phyloP scores from a whole-genome alignment of 768 basidiomycete genomes.

The Serendipita sp. region DNA sequence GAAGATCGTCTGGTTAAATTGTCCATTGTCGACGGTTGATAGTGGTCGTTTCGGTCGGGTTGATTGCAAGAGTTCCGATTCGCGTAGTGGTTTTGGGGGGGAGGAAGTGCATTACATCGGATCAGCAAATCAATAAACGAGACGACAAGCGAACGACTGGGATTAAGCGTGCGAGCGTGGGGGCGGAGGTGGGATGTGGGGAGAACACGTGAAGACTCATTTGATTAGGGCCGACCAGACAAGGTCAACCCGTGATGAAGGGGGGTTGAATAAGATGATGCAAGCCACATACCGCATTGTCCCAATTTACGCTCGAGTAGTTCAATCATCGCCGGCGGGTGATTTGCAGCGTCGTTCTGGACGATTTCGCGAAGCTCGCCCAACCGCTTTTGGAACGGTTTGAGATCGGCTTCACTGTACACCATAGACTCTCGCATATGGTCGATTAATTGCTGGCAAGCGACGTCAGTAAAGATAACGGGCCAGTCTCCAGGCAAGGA shows the following conservation, averaged over 20 bases:
- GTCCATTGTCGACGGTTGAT: no score
- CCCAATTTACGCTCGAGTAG: slow-evolving; percentile 81
- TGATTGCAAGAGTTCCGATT: neutral
- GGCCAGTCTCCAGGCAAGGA: neutral
- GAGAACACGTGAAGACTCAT: neutral
- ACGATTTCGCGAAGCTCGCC: slow-evolving; percentile 73
- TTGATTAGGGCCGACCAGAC: neutral
- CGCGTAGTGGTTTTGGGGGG: neutral
- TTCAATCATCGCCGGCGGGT: slow-evolving; percentile 73
- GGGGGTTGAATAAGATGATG: neutral
- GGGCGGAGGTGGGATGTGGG: neutral
- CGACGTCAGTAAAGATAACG: slow-evolving; percentile 4
- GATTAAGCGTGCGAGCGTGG: neutral
- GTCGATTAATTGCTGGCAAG: slow-evolving; percentile 69
- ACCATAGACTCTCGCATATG: slow-evolving; percentile 93
- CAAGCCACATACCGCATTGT: slow-evolving; percentile 57
- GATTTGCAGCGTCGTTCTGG: slow-evolving; percentile 66
- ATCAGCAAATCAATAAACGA: slow-evolving; percentile 6
- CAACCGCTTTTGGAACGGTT: slow-evolving; percentile 71
- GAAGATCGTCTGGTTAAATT: slow-evolving; percentile 42
- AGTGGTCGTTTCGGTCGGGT: no score
- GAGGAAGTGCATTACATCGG: slow-evolving; percentile 5
- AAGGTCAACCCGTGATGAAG: neutral
- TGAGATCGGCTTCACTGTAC: slow-evolving; percentile 82
- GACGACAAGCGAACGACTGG: neutral